Percentiles rank a stretch among this genome's conserved stretches.
phyloP scores from a whole-genome alignment of 2,329 filamentous ascomycete genomes.

The Fusarium stilboides region DNA sequence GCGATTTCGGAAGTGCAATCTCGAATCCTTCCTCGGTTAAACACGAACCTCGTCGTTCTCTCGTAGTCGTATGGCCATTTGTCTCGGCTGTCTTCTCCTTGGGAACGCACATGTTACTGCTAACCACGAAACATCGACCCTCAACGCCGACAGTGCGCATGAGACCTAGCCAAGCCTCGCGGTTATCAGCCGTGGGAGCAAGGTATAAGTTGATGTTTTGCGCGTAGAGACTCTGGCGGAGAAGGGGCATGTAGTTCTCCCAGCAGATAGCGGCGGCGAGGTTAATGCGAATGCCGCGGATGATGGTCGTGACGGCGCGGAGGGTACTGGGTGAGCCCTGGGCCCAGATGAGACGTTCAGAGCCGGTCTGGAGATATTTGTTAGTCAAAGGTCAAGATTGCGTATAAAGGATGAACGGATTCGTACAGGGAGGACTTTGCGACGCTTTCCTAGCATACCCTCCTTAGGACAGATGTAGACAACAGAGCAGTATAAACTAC shows the following conservation, averaged over 20 bases:
- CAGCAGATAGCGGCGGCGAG: slow-evolving; percentile 93
- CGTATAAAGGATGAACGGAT: slow-evolving; percentile 27
- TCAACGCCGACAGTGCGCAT: slow-evolving; percentile 87
- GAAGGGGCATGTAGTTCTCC: slow-evolving; percentile 96
- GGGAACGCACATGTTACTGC: slow-evolving; percentile 85
- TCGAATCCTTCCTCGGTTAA: slow-evolving; percentile 64
- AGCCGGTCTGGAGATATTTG: slow-evolving; percentile 71
- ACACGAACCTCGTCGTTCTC: slow-evolving; percentile 54
- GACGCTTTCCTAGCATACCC: slow-evolving; percentile 85
- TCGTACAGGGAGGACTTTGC: slow-evolving; percentile 90
- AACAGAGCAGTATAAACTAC: slow-evolving; percentile 86
- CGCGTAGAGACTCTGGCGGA: slow-evolving; percentile 85
- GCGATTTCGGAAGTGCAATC: slow-evolving; percentile 59
- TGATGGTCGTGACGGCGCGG: slow-evolving; percentile 82
- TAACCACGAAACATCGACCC: slow-evolving; percentile 87
- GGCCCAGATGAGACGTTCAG: slow-evolving; percentile 89
- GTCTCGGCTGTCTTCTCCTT: slow-evolving; percentile 17
- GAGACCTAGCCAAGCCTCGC: slow-evolving; percentile 86
- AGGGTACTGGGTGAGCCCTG: slow-evolving; percentile 86
- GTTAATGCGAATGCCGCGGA: slow-evolving; percentile 84
- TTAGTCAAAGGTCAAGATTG: neutral
- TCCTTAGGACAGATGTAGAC: slow-evolving; percentile 84
- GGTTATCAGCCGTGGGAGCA: slow-evolving; percentile 88
- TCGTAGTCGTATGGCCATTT: slow-evolving; percentile 12
- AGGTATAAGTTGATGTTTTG: slow-evolving; percentile 95